These are phyloP conservation scores for Epipyxis sp. DNA, from an alignment of 108 stramenopile genomes.

Conservation along the genomic window DNA sequence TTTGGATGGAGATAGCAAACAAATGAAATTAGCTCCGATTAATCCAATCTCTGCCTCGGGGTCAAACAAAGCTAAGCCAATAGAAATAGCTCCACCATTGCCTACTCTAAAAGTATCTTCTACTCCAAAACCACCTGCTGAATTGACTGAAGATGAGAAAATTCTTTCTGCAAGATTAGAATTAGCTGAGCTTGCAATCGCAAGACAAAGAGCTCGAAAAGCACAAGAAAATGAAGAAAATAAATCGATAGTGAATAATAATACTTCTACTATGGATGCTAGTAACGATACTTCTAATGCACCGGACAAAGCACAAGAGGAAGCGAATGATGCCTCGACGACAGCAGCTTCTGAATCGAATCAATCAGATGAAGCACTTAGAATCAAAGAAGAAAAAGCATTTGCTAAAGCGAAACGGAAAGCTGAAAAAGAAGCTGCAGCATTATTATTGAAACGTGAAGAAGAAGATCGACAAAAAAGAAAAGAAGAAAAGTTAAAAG, in stretches of 20 bases:
- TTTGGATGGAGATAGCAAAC: too few species aligned
- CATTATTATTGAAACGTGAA: neutral
- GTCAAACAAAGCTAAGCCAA: too few species aligned
- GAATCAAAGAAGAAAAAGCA: conserved; percentile 75
- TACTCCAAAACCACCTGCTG: too few species aligned
- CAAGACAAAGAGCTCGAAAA: neutral
- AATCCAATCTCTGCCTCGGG: too few species aligned
- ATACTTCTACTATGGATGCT: too few species aligned
- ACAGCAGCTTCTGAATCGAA: neutral
- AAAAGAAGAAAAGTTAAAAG: conserved; percentile 9
- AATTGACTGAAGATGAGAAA: conserved; percentile 3
- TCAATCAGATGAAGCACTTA: conserved; percentile 55
- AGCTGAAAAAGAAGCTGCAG: conserved; percentile 22
- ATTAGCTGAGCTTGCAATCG: conserved; percentile 7
- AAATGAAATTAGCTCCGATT: too few species aligned
- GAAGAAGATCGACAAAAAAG: conserved; percentile 14
- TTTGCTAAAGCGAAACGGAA: neutral
- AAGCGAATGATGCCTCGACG: neutral
- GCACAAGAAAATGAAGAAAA: conserved; percentile 12
- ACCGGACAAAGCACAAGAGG: neutral
- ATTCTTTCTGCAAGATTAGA: conserved; percentile 1
- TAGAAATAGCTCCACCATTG: neutral
- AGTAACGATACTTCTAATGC: too few species aligned
- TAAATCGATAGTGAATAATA: too few species aligned
- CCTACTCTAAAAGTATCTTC: neutral